These are phyloP conservation scores for Cercospora sp. DNA, from an alignment of 2,329 filamentous ascomycete genomes.

Conservation along the genomic window DNA sequence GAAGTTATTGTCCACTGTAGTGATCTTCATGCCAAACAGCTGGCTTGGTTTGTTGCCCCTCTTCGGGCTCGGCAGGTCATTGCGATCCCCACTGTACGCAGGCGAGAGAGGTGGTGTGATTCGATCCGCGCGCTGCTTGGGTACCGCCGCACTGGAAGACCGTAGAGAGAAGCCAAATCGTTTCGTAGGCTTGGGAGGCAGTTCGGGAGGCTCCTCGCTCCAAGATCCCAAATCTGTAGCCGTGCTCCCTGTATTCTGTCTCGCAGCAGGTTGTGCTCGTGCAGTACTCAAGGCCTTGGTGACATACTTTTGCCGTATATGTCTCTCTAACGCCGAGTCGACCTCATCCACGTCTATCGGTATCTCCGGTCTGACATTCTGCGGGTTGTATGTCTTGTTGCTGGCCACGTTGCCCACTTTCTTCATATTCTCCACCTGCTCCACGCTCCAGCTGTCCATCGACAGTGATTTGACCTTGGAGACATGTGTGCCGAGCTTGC, in stretches of 20 bases:
- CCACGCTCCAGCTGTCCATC: conserved; percentile 96
- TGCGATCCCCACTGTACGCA: conserved; percentile 33
- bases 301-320: conserved; percentile 92
- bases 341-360: conserved; percentile 90
- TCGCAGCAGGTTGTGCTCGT: conserved; percentile 37
- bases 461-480: conserved; percentile 98
- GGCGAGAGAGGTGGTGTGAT: conserved; percentile 42
- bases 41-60: conserved; percentile 58
- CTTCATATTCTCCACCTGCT: conserved; percentile 99
- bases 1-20: conserved; percentile 63
- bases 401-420: conserved; percentile 81
- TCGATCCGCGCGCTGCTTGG: conserved; percentile 55
- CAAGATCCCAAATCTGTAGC: conserved; percentile 46
- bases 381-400: conserved; percentile 87
- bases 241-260: conserved; percentile 59
- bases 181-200: conserved; percentile 61
- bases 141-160: conserved; percentile 68
- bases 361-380: conserved; percentile 77
- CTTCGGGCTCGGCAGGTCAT: conserved; percentile 28
- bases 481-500: conserved; percentile 95
- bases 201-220: conserved; percentile 57
- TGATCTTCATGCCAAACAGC: conserved; percentile 40
- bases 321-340: conserved; percentile 91
- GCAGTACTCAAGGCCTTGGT: conserved; percentile 52
- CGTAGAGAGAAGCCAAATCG: conserved; percentile 65